Evolutionary conservation across 306 rosid genomes (phyloP), one percentile per base, ranked within the genome.

Genomic region (Hippophae tibetana): DNA sequence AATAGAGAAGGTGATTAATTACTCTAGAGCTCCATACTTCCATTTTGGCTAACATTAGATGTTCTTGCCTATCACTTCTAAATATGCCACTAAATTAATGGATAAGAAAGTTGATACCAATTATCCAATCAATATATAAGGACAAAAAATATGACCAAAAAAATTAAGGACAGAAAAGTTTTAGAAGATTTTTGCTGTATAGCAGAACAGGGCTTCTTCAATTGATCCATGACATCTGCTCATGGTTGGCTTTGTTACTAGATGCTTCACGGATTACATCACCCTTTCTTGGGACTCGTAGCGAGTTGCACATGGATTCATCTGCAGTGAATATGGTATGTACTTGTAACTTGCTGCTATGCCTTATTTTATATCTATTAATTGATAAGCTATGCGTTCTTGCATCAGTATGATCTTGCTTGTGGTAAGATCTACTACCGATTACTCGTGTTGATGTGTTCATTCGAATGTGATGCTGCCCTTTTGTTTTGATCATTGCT

Each of bases 1-100:
- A 59, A 64, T 58, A 79, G 78, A 90, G 97, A 95, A 84, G 88
- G 77, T 72, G 47, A 13, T 8, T 53, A 54, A 60, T 69, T 76
- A 67, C 61, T 79, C 51, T 62, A 18, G 13, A 18, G 41, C 25
- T 73, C 57, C 23, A 47, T 56, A 11, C 63, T 68, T 27, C 8
- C 61, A 60, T 58, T 7, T 42, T 5, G 48, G 7, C 44, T 13
- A 45, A 59, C 38, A 27, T 49, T 10, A 42, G 54, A 72, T 25
- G 26, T 65, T 48, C 12, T n/a, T 11, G 71, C 55, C 38, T 51
- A 52, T 54, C 62, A 47, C 41, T 47, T 14, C 48, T 59, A 46
- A 42, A 38, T 55, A 25, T 65, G 43, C 66, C 54, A 18, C 47
- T 60, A 31, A 31, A 31, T 31, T 31, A 41, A 64, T 64, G 61